phyloP scores from a whole-genome alignment of 2,329 filamentous ascomycete genomes.

The Xylaria sp. region DNA sequence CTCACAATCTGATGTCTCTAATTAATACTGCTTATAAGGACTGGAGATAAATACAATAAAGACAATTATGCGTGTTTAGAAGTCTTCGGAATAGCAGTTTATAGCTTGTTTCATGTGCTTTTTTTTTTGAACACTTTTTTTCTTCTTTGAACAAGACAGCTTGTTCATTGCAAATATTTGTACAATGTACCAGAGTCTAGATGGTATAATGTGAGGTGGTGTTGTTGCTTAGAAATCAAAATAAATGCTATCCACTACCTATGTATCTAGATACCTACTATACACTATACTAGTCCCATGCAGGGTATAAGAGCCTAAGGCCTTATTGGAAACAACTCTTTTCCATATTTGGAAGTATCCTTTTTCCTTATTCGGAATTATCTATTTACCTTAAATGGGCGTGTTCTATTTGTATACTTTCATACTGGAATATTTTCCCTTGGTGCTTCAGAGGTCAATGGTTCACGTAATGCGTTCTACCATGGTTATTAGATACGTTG shows the following conservation, averaged over 20 bases:
- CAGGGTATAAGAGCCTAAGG: neutral
- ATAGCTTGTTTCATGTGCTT: too few relatives aligned
- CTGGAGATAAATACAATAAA: too few relatives aligned
- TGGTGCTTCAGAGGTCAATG: neutral
- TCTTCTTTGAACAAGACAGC: too few relatives aligned
- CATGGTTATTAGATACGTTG: neutral
- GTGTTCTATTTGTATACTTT: neutral
- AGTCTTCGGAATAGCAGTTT: too few relatives aligned
- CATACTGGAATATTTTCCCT: neutral
- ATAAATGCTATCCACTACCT: neutral
- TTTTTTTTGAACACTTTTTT: too few relatives aligned
- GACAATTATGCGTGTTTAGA: too few relatives aligned
- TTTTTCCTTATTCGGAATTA: conserved; percentile 29
- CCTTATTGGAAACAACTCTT: neutral
- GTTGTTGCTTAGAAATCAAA: conserved; percentile 34
- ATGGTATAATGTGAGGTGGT: too few relatives aligned
- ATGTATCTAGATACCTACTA: neutral
- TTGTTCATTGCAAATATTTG: too few relatives aligned
- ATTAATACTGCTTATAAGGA: too few relatives aligned
- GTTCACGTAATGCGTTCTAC: too few relatives aligned
- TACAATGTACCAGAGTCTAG: too few relatives aligned
- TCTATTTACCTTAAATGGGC: conserved; percentile 21
- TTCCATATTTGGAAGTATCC: conserved; percentile 18
- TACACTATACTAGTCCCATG: neutral
- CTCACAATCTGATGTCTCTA: neutral